Evolutionary conservation across 116 monocot species (phyloP).

Genomic region (Phalaenopsis hybrid): DNA sequence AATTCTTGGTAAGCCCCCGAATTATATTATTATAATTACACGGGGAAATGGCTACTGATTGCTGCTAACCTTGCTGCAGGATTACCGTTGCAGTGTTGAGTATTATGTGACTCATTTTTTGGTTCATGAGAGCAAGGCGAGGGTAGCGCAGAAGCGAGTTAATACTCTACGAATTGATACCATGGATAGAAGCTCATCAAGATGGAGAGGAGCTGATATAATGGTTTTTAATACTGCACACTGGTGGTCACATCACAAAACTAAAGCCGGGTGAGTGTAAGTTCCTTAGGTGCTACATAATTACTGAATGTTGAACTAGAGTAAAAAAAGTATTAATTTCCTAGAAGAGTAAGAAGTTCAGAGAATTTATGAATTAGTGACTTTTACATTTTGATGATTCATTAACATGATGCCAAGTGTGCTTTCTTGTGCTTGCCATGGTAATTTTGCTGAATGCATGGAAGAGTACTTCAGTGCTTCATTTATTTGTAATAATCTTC

Average conservation of each 20-base stretch:
- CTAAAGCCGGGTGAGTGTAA: conserved; percentile 69
- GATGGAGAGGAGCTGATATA: conserved; percentile 85
- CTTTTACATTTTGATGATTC: not conserved
- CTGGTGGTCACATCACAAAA: conserved; percentile 96
- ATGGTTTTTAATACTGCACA: conserved; percentile 88
- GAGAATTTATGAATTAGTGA: not conserved
- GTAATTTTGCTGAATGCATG: not conserved
- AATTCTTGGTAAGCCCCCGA: conserved; percentile 40
- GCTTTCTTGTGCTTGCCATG: not conserved
- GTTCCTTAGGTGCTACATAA: not conserved
- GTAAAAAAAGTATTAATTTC: not conserved
- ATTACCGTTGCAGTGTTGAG: conserved; percentile 87
- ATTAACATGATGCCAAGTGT: not conserved
- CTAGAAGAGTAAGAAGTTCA: not conserved
- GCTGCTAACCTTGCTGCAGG: conserved; percentile 34
- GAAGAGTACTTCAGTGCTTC: no score
- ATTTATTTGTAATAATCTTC: no score
- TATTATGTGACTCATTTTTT: conserved; percentile 83
- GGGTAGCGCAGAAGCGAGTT: conserved; percentile 40
- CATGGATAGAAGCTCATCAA: conserved; percentile 68
- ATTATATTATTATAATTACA: not conserved
- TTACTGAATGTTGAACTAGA: not conserved
- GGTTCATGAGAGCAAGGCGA: conserved; percentile 80
- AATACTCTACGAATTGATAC: conserved; percentile 69
- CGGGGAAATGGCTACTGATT: conserved; percentile 8